A percentile compares a stretch with the other conserved stretches of the same genome.
These are phyloP conservation scores for Schwanniomyces sp. DNA, from an alignment of 805 yeast genomes.

Conservation along the genomic window DNA sequence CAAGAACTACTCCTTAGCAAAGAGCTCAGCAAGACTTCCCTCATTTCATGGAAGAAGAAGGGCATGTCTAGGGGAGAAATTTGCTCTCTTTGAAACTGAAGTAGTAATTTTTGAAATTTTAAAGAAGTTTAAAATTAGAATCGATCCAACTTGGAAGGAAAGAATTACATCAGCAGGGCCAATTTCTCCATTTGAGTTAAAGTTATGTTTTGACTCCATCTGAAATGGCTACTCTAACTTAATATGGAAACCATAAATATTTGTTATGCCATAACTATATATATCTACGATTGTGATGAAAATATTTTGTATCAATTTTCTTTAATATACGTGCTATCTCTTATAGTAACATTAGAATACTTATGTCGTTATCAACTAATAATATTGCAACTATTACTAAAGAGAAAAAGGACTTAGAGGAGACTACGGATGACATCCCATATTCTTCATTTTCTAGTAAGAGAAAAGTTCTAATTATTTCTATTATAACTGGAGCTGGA, in stretches of 20 bases:
- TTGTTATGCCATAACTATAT: too few relatives aligned
- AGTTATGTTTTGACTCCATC: slow-evolving; percentile 15
- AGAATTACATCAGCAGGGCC: slow-evolving; percentile 61
- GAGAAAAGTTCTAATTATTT: slow-evolving; percentile 32
- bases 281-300: too few relatives aligned
- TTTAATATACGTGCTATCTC: too few relatives aligned
- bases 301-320: too few relatives aligned
- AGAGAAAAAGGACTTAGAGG: background rate
- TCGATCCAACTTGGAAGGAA: slow-evolving; percentile 48
- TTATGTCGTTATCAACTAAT: background rate
- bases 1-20: slow-evolving; percentile 40
- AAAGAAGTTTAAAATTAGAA: slow-evolving; percentile 28
- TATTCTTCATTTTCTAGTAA: slow-evolving; percentile 34
- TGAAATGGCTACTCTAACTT: background rate
- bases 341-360: background rate
- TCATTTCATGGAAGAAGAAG: slow-evolving; percentile 61
- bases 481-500: slow-evolving; percentile 48
- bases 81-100: slow-evolving; percentile 49
- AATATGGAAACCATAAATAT: too few relatives aligned
- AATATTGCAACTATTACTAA: background rate
- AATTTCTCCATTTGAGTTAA: slow-evolving; percentile 45
- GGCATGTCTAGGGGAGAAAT: slow-evolving; percentile 61
- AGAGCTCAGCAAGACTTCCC: slow-evolving; percentile 45
- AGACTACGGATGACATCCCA: background rate
- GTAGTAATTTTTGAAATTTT: slow-evolving; percentile 38